These are phyloP conservation scores for Neoscytalidium dimidiatum DNA, from an alignment of 2,329 filamentous ascomycete genomes.

Conservation along the genomic window DNA sequence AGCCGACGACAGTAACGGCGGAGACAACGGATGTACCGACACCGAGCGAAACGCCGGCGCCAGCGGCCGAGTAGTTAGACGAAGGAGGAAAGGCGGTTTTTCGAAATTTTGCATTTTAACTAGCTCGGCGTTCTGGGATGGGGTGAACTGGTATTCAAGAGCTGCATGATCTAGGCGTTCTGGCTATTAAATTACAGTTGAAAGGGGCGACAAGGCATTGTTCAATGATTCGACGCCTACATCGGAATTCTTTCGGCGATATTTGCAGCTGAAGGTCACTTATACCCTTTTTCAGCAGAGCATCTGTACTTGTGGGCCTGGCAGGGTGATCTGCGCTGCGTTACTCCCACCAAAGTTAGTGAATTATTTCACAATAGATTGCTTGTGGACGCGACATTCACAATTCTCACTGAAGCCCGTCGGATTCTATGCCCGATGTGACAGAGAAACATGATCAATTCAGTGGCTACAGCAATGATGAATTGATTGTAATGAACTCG, in stretches of 20 bases:
- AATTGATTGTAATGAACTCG: no score
- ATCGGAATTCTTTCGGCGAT: not conserved
- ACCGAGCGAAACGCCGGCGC: not conserved
- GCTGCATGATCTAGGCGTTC: slow-evolving; percentile 3
- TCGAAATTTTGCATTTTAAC: not conserved
- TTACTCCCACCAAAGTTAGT: no score
- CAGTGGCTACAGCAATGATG: no score
- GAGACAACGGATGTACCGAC: not conserved
- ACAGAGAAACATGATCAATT: no score
- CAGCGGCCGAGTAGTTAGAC: not conserved
- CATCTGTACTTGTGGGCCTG: not conserved
- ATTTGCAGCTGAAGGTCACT: not conserved
- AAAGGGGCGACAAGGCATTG: not conserved
- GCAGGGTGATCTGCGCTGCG: no score
- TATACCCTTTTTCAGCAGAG: not conserved
- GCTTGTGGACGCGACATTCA: no score
- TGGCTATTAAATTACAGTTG: not conserved
- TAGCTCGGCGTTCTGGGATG: not conserved
- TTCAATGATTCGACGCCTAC: not conserved
- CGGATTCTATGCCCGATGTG: no score
- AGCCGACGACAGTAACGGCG: not conserved
- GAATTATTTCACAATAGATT: no score
- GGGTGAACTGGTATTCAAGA: not conserved
- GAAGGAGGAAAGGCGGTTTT: not conserved
- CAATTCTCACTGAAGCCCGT: no score